These are phyloP conservation scores for Coemansia sp. DNA, from an alignment of 192 early-diverging fungal genomes.

Conservation along the genomic window DNA sequence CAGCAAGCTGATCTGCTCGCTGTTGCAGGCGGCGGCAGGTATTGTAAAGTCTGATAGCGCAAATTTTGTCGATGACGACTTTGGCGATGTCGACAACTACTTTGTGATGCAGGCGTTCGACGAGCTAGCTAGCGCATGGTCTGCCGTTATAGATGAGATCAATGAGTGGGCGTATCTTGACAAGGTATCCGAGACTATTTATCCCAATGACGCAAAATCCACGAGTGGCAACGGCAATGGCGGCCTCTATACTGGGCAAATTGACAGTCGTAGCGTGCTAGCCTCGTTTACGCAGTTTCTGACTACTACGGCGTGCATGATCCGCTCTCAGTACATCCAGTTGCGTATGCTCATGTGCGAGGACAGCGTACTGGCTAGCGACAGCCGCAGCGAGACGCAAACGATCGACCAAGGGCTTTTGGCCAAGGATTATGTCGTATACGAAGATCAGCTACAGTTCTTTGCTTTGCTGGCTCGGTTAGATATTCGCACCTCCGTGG, in stretches of 20 bases:
- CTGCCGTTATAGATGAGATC: constrained; percentile 39
- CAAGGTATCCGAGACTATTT: constrained; percentile 13
- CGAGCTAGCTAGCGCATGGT: constrained; percentile 54
- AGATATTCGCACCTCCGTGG: constrained; percentile 37
- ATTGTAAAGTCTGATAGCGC: constrained; percentile 36
- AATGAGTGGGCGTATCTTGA: constrained; percentile 39
- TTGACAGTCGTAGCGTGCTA: constrained; percentile 24
- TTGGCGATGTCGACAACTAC: constrained; percentile 55
- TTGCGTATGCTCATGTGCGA: constrained; percentile 56
- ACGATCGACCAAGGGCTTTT: constrained; percentile 42
- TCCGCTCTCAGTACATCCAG: constrained; percentile 47
- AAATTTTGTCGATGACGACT: constrained; percentile 45
- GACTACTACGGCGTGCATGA: constrained; percentile 38
- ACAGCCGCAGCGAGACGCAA: constrained; percentile 16
- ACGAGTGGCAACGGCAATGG: background rate
- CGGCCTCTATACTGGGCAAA: background rate
- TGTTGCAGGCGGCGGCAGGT: constrained; percentile 36
- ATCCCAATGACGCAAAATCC: background rate
- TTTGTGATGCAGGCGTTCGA: constrained; percentile 60
- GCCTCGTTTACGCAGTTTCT: constrained; percentile 45
- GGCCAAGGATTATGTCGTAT: constrained; percentile 53
- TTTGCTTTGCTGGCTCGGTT: constrained; percentile 46
- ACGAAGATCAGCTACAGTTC: constrained; percentile 56
- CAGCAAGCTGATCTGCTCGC: constrained; percentile 47
- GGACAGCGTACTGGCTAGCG: constrained; percentile 24